Conservation (phyloP, 2,329 filamentous ascomycete species). For the Sclerotinia glacialis region DNA sequence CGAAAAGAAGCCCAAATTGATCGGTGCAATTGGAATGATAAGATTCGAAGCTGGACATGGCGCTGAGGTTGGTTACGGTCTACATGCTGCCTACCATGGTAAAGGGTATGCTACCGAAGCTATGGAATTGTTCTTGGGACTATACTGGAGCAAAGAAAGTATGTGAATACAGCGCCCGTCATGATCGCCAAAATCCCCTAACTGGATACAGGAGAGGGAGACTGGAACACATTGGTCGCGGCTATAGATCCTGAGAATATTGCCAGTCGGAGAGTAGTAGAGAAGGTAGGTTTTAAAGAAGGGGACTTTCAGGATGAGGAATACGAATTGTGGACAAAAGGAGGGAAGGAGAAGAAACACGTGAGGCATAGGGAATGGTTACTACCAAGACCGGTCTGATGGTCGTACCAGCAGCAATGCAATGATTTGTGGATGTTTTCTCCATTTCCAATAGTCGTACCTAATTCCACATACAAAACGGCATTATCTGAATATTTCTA, state of each 20-base stretch:
- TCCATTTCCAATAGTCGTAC: not conserved
- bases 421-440: not conserved
- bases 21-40: conserved; percentile 26
- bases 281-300: conserved; percentile 30
- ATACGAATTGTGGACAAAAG: not conserved
- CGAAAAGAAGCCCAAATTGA: conserved; percentile 22
- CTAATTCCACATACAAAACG: not conserved
- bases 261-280: conserved; percentile 29
- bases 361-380: conserved; percentile 19
- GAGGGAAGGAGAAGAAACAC: not conserved
- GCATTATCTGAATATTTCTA: not conserved
- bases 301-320: conserved; percentile 23
- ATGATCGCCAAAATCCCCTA: not conserved
- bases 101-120: conserved; percentile 30
- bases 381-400: not conserved
- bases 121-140: conserved; percentile 23
- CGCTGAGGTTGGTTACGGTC: conserved; percentile 28
- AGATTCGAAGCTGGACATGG: conserved; percentile 24
- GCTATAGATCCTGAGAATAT: conserved; percentile 29
- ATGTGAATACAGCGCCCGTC: not conserved
- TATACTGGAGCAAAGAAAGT: conserved; percentile 21
- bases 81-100: conserved; percentile 25
- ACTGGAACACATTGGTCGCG: conserved; percentile 22
- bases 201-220: conserved; percentile 12
- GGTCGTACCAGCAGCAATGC: not conserved